phyloP scores from a whole-genome alignment of 225 moss, liverwort and hornwort genomes.

The Marchantia paleacea region DNA sequence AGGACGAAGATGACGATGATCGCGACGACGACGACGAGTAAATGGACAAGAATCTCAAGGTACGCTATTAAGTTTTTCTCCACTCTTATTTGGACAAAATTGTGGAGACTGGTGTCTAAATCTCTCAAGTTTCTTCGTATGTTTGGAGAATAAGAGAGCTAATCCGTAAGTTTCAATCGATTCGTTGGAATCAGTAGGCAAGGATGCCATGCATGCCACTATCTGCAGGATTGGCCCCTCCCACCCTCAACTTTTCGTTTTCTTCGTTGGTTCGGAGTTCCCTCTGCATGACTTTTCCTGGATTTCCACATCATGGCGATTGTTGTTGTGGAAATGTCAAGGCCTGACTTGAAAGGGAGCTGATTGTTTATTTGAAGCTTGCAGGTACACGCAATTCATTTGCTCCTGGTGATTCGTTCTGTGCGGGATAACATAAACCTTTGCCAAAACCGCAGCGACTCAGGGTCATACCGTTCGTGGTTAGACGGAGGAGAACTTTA shows the following conservation, averaged over 20 bases:
- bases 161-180: no score
- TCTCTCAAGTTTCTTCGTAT: no score
- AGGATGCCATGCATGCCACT: no score
- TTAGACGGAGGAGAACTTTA: not conserved
- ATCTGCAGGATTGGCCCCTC: no score
- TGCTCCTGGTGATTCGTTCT: not conserved
- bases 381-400: not conserved
- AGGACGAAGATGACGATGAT: slow-evolving; percentile 50
- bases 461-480: not conserved
- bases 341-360: not conserved
- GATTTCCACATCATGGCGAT: no score
- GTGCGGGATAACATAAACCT: not conserved
- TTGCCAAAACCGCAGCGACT: not conserved
- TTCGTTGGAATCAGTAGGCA: no score
- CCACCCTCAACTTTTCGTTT: no score
- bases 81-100: not conserved
- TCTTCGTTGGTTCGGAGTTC: no score
- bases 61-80: not conserved
- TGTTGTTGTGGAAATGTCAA: no score
- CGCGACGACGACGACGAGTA: slow-evolving; percentile 21
- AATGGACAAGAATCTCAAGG: not conserved
- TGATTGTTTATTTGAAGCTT: not conserved
- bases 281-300: no score
- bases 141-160: no score
- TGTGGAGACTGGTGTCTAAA: not conserved